Evolutionary conservation across 176 grass and related monocot genomes (phyloP).

Genomic region (Ensete ventricosum): DNA sequence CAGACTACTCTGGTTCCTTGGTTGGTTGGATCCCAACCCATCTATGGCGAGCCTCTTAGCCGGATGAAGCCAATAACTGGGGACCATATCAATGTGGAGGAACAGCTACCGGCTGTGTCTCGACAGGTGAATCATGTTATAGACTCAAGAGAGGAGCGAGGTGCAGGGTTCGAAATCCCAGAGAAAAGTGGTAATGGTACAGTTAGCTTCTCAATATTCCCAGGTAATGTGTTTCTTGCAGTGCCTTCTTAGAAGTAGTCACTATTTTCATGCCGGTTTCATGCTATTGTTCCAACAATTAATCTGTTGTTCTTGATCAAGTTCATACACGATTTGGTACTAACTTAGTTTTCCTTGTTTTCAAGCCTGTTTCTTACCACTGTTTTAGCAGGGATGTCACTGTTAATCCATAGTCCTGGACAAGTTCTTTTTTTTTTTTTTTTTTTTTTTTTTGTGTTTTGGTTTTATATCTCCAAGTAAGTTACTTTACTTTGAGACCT

Average conservation of each 20-base stretch:
- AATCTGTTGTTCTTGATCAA: no score
- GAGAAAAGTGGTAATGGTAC: neutral
- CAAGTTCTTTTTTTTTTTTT: neutral
- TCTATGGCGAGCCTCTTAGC: neutral
- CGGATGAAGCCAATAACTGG: neutral
- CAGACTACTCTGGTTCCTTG: neutral
- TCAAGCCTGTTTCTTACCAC: neutral
- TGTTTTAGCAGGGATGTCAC: neutral
- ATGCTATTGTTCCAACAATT: neutral
- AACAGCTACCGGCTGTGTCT: neutral
- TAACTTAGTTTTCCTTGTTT: neutral
- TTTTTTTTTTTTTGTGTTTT: neutral
- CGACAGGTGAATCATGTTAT: neutral
- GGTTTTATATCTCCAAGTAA: neutral
- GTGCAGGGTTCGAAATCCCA: neutral
- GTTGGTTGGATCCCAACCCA: neutral
- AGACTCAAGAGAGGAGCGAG: neutral
- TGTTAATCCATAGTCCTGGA: neutral
- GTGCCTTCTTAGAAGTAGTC: neutral
- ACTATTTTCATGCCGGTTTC: neutral
- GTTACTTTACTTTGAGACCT: no score
- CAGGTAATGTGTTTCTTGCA: neutral
- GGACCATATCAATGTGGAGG: neutral
- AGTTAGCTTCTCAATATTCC: neutral
- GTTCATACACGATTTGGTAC: no score